phyloP scores from a whole-genome alignment of 1,284 basidiomycete species.

The Sporisorium reilianum region DNA sequence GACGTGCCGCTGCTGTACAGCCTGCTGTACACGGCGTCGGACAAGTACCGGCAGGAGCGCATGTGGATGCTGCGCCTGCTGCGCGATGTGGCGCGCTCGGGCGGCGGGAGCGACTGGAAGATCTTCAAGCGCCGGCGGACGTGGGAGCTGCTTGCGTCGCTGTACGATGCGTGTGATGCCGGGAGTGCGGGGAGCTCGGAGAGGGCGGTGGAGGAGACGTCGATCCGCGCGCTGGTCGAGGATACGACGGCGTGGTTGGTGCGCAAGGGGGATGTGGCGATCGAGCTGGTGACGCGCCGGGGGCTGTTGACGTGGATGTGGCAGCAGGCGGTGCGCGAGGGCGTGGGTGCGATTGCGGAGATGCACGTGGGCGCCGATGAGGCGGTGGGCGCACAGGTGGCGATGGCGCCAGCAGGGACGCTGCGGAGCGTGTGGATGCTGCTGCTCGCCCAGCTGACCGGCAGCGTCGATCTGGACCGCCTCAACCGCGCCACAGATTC shows the following conservation, averaged over 20 bases:
- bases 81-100: conserved; percentile 80
- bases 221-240: conserved; percentile 40
- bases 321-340: conserved; percentile 44
- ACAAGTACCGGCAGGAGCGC: conserved; percentile 82
- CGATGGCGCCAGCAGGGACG: not conserved
- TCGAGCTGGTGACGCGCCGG: conserved; percentile 47
- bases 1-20: conserved; percentile 88
- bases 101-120: conserved; percentile 79
- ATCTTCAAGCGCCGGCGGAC: conserved; percentile 84
- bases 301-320: conserved; percentile 55
- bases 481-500: conserved; percentile 39
- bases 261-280: conserved; percentile 37
- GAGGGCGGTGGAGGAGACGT: conserved; percentile 31
- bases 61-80: conserved; percentile 88
- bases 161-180: conserved; percentile 77
- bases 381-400: not conserved
- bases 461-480: conserved; percentile 32
- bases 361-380: not conserved
- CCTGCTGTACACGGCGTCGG: conserved; percentile 80
- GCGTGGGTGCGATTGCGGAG: conserved; percentile 27
- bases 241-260: conserved; percentile 42
- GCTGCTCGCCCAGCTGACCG: conserved; percentile 16
- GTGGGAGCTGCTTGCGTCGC: conserved; percentile 84
- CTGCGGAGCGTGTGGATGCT: conserved; percentile 28
- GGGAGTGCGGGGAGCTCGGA: conserved; percentile 13